A percentile compares a stretch with the other conserved stretches of the same genome.
These are phyloP conservation scores for Russula ochroleuca DNA, from an alignment of 768 basidiomycete genomes.

Conservation along the genomic window DNA sequence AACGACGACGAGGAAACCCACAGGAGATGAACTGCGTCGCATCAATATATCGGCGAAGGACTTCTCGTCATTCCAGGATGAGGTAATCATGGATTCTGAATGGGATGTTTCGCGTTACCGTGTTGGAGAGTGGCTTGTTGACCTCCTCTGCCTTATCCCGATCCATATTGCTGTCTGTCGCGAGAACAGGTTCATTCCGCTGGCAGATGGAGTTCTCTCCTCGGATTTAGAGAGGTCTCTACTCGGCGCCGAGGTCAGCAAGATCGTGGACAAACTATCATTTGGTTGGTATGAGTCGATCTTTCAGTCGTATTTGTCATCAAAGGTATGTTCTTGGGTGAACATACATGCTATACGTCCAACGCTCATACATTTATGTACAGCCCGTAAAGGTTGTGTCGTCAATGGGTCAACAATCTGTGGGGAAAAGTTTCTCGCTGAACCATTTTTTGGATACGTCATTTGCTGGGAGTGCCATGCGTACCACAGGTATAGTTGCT, in stretches of 20 bases:
- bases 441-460: conserved; percentile 63
- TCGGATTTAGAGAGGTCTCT: conserved; percentile 47
- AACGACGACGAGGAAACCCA: conserved; percentile 49
- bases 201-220: conserved; percentile 55
- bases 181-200: conserved; percentile 57
- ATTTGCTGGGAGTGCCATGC: conserved; percentile 61
- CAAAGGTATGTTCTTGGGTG: too few species aligned
- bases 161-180: conserved; percentile 58
- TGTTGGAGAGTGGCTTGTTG: conserved; percentile 59
- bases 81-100: conserved; percentile 15
- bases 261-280: conserved; percentile 52
- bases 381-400: conserved; percentile 62
- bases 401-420: conserved; percentile 67
- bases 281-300: conserved; percentile 65
- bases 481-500: conserved; percentile 52
- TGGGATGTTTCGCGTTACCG: conserved; percentile 38
- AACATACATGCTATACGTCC: too few species aligned
- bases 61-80: conserved; percentile 32
- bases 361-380: background rate
- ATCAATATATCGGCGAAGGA: conserved; percentile 37
- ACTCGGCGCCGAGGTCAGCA: conserved; percentile 54
- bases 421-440: conserved; percentile 56
- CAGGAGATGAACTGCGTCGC: conserved; percentile 41
- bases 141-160: conserved; percentile 57
- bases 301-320: conserved; percentile 51